These are phyloP conservation scores for Carex myosuroides DNA, from an alignment of 176 grass and related monocot species.

Conservation along the genomic window DNA sequence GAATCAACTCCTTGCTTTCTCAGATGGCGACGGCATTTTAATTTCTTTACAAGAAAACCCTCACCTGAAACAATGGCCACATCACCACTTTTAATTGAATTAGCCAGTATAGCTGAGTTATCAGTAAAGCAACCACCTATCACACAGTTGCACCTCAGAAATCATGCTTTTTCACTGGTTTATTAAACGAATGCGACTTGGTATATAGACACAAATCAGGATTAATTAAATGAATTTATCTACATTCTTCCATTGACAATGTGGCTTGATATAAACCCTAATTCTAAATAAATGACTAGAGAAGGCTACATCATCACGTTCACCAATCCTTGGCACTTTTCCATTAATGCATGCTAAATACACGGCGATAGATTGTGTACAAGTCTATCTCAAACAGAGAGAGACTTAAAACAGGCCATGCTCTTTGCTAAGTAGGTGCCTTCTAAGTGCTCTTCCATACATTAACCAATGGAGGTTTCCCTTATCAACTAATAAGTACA, in stretches of 20 bases:
- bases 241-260: neutral
- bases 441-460: neutral
- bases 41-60: neutral
- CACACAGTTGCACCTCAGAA: neutral
- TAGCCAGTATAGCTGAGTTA: neutral
- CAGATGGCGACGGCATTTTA: neutral
- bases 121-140: neutral
- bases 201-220: neutral
- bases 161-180: neutral
- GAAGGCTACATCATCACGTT: neutral
- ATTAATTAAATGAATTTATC: neutral
- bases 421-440: neutral
- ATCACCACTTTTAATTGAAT: neutral
- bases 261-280: constrained; percentile 10
- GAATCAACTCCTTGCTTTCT: neutral
- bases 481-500: neutral
- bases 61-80: neutral
- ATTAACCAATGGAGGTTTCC: neutral
- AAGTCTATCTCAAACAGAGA: neutral
- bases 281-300: neutral
- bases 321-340: neutral
- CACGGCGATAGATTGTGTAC: neutral
- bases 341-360: neutral
- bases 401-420: neutral
- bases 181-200: neutral